A percentile compares a stretch with the other conserved stretches of the same genome.
phyloP scores from a whole-genome alignment of 768 basidiomycete species.

The Boletus speciosus region DNA sequence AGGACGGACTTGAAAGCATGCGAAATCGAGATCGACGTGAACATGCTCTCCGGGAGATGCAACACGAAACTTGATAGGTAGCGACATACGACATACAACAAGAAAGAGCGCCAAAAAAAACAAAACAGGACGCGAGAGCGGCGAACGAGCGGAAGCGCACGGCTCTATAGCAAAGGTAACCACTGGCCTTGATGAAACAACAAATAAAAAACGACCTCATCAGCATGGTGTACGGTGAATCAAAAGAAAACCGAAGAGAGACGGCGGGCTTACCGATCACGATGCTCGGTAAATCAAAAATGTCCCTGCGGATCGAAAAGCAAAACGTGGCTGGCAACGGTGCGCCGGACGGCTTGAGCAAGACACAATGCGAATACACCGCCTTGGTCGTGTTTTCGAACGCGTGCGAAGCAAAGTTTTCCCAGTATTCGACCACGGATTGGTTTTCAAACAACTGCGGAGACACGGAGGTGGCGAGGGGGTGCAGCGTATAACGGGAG shows the following conservation, averaged over 20 bases:
- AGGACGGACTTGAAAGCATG: background rate
- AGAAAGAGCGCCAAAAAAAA: background rate
- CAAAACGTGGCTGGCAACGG: slow-evolving; percentile 93
- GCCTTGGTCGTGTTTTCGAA: slow-evolving; percentile 97
- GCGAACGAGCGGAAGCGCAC: background rate
- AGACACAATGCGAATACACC: slow-evolving; percentile 87
- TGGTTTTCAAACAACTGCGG: slow-evolving; percentile 88
- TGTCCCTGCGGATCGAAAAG: slow-evolving; percentile 90
- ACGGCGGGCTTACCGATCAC: slow-evolving; percentile 63
- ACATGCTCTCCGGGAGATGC: background rate
- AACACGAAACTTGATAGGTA: slow-evolving; percentile 8
- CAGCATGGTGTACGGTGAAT: background rate
- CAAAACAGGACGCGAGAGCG: background rate
- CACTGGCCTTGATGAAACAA: slow-evolving; percentile 64
- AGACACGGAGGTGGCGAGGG: background rate
- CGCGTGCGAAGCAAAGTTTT: slow-evolving; percentile 93
- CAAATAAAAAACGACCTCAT: background rate
- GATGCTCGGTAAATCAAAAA: slow-evolving; percentile 86
- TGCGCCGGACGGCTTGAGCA: slow-evolving; percentile 79
- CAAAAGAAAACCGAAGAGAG: background rate
- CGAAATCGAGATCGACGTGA: background rate
- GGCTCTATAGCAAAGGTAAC: slow-evolving; percentile 67
- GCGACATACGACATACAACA: slow-evolving; percentile 11
- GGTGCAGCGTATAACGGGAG: background rate
- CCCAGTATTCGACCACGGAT: slow-evolving; percentile 94